Evolutionary conservation across 1,139 yeast species (phyloP).

Genomic region (Suhomyces taliae): DNA sequence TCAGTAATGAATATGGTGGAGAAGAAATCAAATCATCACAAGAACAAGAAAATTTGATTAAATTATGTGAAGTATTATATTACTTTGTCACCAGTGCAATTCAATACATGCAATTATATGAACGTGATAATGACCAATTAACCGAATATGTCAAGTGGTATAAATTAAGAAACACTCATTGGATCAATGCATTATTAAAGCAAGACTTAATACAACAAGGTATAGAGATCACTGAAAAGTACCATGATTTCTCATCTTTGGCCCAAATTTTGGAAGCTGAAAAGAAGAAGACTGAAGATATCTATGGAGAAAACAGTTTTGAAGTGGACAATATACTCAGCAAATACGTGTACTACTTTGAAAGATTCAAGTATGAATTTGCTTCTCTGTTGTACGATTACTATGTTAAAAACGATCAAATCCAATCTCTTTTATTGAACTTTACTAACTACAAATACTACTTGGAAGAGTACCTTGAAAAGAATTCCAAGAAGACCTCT

Average conservation of each 20-base stretch:
- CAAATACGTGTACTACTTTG: slow-evolving; percentile 55
- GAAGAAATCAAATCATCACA: slow-evolving; percentile 15
- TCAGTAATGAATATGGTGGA: slow-evolving; percentile 17
- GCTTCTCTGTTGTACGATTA: slow-evolving; percentile 65
- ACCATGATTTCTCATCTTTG: slow-evolving; percentile 64
- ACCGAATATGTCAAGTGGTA: slow-evolving; percentile 40
- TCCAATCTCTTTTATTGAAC: slow-evolving; percentile 54
- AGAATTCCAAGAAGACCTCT: slow-evolving; percentile 48
- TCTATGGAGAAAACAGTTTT: slow-evolving; percentile 20
- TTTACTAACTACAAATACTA: slow-evolving; percentile 55
- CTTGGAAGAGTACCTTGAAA: slow-evolving; percentile 53
- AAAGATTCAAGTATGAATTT: slow-evolving; percentile 65
- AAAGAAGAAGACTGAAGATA: slow-evolving; percentile 33
- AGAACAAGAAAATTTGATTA: slow-evolving; percentile 21
- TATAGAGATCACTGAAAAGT: slow-evolving; percentile 63
- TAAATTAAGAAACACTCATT: slow-evolving; percentile 29
- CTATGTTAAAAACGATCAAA: slow-evolving; percentile 54
- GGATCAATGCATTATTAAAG: slow-evolving; percentile 57
- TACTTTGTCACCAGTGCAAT: slow-evolving; percentile 41
- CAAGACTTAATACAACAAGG: slow-evolving; percentile 54
- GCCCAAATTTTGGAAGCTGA: slow-evolving; percentile 64
- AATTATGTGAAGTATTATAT: slow-evolving; percentile 35
- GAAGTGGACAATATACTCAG: slow-evolving; percentile 19
- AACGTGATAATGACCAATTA: slow-evolving; percentile 23
- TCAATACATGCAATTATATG: slow-evolving; percentile 30